Evolutionary conservation across 768 basidiomycete genomes (phyloP).

Genomic region (Sporobolomyces pararoseus): DNA sequence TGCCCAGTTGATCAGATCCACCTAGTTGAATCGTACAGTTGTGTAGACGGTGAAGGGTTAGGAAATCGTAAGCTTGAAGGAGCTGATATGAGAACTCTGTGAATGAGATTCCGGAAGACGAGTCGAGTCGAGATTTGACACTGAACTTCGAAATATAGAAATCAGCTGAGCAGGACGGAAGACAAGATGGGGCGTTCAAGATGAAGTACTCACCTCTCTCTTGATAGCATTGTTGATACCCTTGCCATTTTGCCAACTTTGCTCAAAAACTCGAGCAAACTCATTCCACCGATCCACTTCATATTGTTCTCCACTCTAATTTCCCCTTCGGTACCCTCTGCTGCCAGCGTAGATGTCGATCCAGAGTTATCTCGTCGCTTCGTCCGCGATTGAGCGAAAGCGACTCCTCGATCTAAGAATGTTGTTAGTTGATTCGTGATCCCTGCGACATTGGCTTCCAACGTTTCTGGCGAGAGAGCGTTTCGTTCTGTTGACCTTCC

Average conservation of each 20-base stretch:
- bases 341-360: neutral
- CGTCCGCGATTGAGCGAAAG: conserved; percentile 57
- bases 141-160: conserved; percentile 52
- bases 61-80: conserved; percentile 93
- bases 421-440: conserved; percentile 64
- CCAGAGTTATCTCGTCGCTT: conserved; percentile 3
- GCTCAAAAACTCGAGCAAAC: conserved; percentile 77
- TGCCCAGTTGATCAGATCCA: conserved; percentile 98
- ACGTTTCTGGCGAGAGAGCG: conserved; percentile 59
- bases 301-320: conserved; percentile 61
- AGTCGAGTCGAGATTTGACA: conserved; percentile 71
- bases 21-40: conserved; percentile 84
- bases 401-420: conserved; percentile 67
- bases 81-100: conserved; percentile 98
- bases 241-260: conserved; percentile 72
- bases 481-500: conserved; percentile 78
- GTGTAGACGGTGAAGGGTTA: conserved; percentile 61
- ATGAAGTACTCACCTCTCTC: conserved; percentile 67
- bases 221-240: conserved; percentile 81
- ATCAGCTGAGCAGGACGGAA: neutral
- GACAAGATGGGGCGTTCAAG: neutral
- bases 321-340: conserved; percentile 5
- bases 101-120: conserved; percentile 78
- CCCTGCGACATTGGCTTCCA: conserved; percentile 63
- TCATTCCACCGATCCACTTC: conserved; percentile 71